Evolutionary conservation across 2,329 filamentous ascomycete species (phyloP).

Genomic region (Epichloe festucae): DNA sequence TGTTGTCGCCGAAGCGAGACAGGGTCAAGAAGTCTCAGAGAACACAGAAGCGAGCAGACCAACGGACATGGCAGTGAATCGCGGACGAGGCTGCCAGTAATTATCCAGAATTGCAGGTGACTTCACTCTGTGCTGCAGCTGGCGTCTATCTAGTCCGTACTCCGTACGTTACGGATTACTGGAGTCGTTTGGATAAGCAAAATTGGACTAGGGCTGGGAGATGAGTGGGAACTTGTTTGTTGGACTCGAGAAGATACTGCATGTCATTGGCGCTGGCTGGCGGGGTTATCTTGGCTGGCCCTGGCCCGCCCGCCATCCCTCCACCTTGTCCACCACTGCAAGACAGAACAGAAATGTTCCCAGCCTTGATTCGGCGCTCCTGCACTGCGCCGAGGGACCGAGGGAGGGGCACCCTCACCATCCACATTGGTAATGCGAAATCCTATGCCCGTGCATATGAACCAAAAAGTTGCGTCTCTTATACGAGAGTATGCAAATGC

Average conservation of each 20-base stretch:
- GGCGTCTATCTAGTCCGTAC: no score
- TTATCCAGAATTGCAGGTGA: neutral
- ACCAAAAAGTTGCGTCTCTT: no score
- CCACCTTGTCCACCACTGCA: neutral
- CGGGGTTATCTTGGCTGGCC: neutral
- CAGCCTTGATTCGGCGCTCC: neutral
- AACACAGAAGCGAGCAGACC: neutral
- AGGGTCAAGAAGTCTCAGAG: neutral
- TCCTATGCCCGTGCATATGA: neutral
- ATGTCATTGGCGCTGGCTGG: neutral
- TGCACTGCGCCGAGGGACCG: neutral
- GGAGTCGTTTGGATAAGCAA: neutral
- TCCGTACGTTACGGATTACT: no score
- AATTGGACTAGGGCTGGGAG: neutral
- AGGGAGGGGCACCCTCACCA: no score
- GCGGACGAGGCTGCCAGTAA: neutral
- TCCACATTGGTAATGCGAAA: no score
- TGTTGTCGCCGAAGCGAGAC: constrained; percentile 1
- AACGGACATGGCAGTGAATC: neutral
- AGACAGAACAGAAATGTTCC: neutral
- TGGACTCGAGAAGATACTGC: neutral
- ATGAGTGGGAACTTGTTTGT: neutral
- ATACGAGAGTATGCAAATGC: neutral
- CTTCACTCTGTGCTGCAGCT: no score
- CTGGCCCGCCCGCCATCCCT: no score